Base-by-base conservation (phyloP, 768 basidiomycete genomes). In the Pleurotus salmoneostramineus region DNA sequence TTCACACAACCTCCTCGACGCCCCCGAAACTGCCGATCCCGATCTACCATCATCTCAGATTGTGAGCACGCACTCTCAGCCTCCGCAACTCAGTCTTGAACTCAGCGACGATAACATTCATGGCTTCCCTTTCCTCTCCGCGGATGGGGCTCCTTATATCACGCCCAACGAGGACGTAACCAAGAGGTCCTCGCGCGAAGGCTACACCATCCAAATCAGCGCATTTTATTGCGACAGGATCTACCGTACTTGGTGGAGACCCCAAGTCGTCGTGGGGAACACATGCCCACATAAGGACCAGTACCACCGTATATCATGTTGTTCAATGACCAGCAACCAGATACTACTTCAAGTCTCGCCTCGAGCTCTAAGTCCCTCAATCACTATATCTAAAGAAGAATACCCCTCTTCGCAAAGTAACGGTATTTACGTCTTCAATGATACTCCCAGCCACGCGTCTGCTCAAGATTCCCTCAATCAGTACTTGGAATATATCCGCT, bases 241-340 rank as follows among this genome's bases (percentile, higher is more conserved):
- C 42, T 37, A 63, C 15, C 60, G 63, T 40, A 61, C 64, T 5
- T 49, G 61, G 43, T 65, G 64, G 64, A 63, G 55, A 50, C 64
- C 62, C 11, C 45, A 63, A 32, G 58, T 65, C 4, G 40, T 43
- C 4, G 50, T 21, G n/a, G 64, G 64, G 11, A 35, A 50, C 35
- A 58, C 64, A 8, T 65, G 64, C 52, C 47, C 59, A 33, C 64
- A 63, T 55, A 58, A 43, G 14, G 57, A n/a, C 21, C 15, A 14
- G 10, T 42, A 54, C 31, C 36, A 42, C 5, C 52, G 35, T 27
- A 54, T 54, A 27, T 42, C 37, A 6, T 54, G 52, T 37, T 43
- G 48, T 56, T 14, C 60, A 49, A 58, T 43, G 60, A 43, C 56
- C 33, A 14, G 37, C 43, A 48, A 63, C 56, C 6, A 60, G 49